Evolutionary conservation across 1,284 basidiomycete genomes (phyloP), one percentile per base, ranked within the genome.

Genomic region (Bothia castanella): DNA sequence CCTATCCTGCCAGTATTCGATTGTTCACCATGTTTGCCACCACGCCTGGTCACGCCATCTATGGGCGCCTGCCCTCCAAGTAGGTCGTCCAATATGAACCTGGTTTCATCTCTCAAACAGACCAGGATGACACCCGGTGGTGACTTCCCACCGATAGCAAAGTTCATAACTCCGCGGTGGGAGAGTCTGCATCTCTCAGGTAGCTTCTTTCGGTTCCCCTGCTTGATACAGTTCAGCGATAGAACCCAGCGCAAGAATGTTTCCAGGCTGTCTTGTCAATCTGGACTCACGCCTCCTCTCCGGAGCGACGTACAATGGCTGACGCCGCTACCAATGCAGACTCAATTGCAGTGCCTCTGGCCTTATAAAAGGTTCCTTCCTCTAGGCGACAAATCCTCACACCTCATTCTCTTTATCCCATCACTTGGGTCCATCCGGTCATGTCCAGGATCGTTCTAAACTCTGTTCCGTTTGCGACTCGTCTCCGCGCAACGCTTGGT

Each of bases 401-500:
- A 17, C 32, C n/a, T 27, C 32, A 14, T n/a, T 13, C 10, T 16
- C 36, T 21, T 43, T 21, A 10, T 32, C 37, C 21, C 12, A 5
- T 36, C 32, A 13, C 43, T 42, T 19, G 23, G 5, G 17, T 31
- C 23, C 2, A n/a, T 19, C 12, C 29, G 3, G 25, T 38, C 12
- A 63, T 64, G 62, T 53, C 62, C 41, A 60, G 51, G 60, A 49
- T 64, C 53, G 58, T 72, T 49, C 51, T 73, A 44, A 65, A 64
- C 37, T 58, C 70, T 5, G 49, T 79, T 50, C 72, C 73, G 31
- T 79, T 83, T 64, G 60, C 70, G 32, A 70, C 74, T 41, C 70
- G 69, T 55, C 53, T 80, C 40, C 57, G 57, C 29, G 51, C 53
- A 34, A 21, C 49, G 58, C 54, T 68, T 42, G 70, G 73, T 42